These are phyloP conservation scores for Fraxinus greggii DNA, from an alignment of 305 asterid genomes.

Conservation along the genomic window DNA sequence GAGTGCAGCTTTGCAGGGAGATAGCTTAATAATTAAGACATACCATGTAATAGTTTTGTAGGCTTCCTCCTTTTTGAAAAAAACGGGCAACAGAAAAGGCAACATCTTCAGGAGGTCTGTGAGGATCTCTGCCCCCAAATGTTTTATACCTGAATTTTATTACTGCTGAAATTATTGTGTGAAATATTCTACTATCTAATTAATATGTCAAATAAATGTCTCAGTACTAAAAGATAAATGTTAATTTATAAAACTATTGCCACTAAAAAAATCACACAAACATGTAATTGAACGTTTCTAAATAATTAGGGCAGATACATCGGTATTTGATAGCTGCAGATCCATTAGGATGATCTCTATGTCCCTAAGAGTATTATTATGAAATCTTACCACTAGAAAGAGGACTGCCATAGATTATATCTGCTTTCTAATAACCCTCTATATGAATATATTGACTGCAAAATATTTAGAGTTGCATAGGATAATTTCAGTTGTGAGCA, in stretches of 20 bases:
- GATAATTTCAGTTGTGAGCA: background rate
- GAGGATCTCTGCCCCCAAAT: constrained; percentile 90
- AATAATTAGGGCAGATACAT: background rate
- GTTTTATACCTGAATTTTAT: constrained; percentile 71
- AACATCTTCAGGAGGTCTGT: constrained; percentile 90
- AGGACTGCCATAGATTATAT: background rate
- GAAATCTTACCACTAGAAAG: background rate
- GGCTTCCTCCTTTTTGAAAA: constrained; percentile 95
- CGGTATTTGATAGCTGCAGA: background rate
- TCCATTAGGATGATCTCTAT: background rate
- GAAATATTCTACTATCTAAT: constrained; percentile 3
- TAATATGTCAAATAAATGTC: background rate
- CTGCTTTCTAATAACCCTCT: background rate
- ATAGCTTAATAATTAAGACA: background rate
- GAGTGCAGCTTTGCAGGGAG: constrained; percentile 14
- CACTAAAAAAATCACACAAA: background rate
- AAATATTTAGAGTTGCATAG: background rate
- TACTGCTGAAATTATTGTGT: background rate
- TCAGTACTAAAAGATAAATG: background rate
- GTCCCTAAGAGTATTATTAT: background rate
- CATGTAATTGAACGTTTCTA: background rate
- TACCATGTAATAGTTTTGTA: constrained; percentile 94
- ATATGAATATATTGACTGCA: background rate
- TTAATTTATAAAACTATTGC: background rate
- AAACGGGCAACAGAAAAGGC: constrained; percentile 90